phyloP scores from a whole-genome alignment of 768 basidiomycete species.

The Saitozyma podzolica region DNA sequence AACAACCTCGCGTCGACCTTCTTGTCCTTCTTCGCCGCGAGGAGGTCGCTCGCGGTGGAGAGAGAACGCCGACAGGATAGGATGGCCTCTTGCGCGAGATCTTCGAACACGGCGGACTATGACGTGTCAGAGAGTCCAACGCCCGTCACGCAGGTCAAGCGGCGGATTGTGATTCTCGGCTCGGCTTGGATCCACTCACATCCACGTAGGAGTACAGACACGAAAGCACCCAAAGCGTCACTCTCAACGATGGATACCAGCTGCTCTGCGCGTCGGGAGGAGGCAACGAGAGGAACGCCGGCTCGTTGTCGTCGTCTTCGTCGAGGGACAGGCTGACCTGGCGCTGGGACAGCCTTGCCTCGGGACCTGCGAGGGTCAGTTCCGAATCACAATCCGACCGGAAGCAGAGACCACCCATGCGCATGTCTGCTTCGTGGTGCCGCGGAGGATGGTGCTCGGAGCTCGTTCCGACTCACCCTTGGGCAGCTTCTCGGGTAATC shows the following conservation, averaged over 20 bases:
- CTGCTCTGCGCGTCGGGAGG: conserved; percentile 73
- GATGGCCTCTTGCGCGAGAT: conserved; percentile 92
- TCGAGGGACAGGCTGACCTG: conserved; percentile 16
- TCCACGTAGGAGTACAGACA: conserved; percentile 90
- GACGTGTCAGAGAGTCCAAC: conserved; percentile 4
- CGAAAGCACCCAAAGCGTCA: conserved; percentile 86
- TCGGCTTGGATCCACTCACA: conserved; percentile 56
- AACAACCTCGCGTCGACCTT: conserved; percentile 77
- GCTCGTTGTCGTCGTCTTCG: conserved; percentile 56
- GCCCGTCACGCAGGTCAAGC: too few species aligned
- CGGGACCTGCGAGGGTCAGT: background rate
- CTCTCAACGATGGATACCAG: conserved; percentile 88
- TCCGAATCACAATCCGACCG: too few species aligned
- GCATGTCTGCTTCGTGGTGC: background rate
- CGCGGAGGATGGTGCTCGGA: background rate
- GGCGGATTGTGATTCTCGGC: background rate
- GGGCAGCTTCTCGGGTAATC: conserved; percentile 77
- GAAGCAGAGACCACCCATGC: too few species aligned
- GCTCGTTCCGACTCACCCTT: conserved; percentile 56
- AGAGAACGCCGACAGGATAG: conserved; percentile 79
- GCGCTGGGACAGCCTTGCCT: conserved; percentile 10
- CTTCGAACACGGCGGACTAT: conserved; percentile 92
- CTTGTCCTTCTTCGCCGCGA: conserved; percentile 57
- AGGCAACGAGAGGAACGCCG: conserved; percentile 65
- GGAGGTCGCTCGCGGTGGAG: conserved; percentile 64